phyloP scores from a whole-genome alignment of 306 rosid genomes.

The Purshia tridentata region DNA sequence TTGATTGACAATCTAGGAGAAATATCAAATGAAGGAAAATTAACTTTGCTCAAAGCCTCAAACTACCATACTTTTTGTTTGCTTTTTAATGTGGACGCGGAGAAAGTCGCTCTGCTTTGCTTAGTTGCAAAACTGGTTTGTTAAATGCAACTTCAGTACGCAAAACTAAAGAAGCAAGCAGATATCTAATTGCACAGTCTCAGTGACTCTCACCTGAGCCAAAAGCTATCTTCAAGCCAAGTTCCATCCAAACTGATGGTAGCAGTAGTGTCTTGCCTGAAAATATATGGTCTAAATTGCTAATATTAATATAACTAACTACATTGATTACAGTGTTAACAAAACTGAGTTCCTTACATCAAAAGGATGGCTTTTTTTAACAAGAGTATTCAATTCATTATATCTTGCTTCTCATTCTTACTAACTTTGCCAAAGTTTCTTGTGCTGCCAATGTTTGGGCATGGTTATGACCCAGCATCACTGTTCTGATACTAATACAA shows the following conservation, averaged over 20 bases:
- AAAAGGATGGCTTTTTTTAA: slow-evolving; percentile 14
- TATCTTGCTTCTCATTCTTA: slow-evolving; percentile 78
- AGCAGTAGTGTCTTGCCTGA: background rate
- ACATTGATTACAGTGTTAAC: slow-evolving; percentile 25
- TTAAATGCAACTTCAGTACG: background rate
- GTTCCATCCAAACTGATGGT: too few relatives aligned
- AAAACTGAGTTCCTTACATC: slow-evolving; percentile 30
- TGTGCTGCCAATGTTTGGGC: slow-evolving; percentile 81
- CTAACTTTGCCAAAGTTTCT: slow-evolving; percentile 77
- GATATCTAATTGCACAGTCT: background rate
- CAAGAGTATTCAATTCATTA: slow-evolving; percentile 14
- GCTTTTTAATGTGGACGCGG: background rate
- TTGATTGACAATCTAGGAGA: background rate
- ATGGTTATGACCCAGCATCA: slow-evolving; percentile 87
- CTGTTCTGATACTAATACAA: slow-evolving; percentile 82
- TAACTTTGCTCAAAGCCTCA: background rate
- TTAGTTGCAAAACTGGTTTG: background rate
- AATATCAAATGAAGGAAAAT: background rate
- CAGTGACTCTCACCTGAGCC: background rate
- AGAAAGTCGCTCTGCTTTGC: background rate
- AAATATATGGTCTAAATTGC: background rate
- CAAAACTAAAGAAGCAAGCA: background rate
- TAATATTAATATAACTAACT: slow-evolving; percentile 21
- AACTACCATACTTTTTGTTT: background rate
- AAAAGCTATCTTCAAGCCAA: too few relatives aligned